Conservation (phyloP, 768 basidiomycete species). For the Psilocybe cyanescens region DNA sequence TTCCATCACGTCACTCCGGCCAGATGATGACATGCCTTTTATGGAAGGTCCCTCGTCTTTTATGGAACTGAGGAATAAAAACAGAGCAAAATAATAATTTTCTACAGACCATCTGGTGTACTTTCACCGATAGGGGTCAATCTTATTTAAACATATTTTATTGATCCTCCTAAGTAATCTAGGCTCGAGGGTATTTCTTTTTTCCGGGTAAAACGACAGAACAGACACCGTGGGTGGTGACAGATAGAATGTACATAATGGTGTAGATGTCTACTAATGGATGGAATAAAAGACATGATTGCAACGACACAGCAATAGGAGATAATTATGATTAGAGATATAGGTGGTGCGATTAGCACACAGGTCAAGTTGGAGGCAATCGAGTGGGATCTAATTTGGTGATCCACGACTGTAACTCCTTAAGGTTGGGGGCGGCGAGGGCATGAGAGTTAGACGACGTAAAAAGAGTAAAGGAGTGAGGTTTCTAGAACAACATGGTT, state of each 20-base stretch:
- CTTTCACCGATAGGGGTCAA: slow-evolving; percentile 6
- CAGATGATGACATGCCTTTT: slow-evolving; percentile 3
- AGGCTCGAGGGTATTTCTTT: slow-evolving; percentile 6
- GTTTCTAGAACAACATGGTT: slow-evolving; percentile 55
- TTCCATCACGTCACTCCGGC: not conserved
- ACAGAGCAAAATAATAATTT: not conserved
- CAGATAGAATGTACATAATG: slow-evolving; percentile 21
- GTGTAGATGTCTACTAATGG: slow-evolving; percentile 21
- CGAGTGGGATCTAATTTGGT: slow-evolving; percentile 84
- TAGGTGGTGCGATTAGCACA: slow-evolving; percentile 11
- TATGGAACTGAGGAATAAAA: slow-evolving; percentile 16
- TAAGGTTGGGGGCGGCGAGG: slow-evolving; percentile 77
- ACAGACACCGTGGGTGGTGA: not conserved
- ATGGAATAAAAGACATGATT: slow-evolving; percentile 6
- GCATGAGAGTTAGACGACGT: slow-evolving; percentile 92
- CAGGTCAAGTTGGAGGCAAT: slow-evolving; percentile 36
- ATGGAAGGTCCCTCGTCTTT: slow-evolving; percentile 21
- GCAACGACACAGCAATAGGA: slow-evolving; percentile 15
- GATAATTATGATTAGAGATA: slow-evolving; percentile 23
- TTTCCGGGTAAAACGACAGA: slow-evolving; percentile 9
- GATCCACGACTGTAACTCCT: slow-evolving; percentile 87
- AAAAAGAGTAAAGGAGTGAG: slow-evolving; percentile 87
- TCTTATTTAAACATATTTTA: not conserved
- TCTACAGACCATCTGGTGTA: not conserved
- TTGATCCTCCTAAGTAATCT: not conserved